phyloP scores from a whole-genome alignment of 768 basidiomycete genomes.

The Tylopilus plumbeoviolaceoides region DNA sequence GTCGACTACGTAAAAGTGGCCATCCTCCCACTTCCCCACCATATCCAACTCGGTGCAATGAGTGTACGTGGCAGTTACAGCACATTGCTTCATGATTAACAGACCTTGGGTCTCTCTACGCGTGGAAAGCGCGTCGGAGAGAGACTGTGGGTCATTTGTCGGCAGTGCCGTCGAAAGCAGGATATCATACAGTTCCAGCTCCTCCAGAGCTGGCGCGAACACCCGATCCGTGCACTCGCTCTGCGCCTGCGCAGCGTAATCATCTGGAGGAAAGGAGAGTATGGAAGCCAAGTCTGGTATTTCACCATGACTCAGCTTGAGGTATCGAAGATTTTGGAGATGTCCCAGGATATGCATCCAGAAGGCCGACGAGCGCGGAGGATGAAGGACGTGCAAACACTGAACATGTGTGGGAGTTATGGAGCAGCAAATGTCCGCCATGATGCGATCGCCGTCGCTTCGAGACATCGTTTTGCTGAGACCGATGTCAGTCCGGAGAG shows the following conservation, averaged over 20 bases:
- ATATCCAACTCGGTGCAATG: neutral
- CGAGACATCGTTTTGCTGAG: neutral
- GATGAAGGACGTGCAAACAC: neutral
- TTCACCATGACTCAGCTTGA: neutral
- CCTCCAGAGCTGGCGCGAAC: too few species aligned
- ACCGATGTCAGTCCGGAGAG: neutral
- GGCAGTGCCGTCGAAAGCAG: too few species aligned
- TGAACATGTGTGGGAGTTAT: neutral
- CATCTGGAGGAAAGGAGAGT: neutral
- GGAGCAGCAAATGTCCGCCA: neutral
- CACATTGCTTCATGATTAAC: neutral
- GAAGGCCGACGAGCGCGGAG: neutral
- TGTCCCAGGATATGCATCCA: neutral
- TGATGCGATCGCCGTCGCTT: neutral
- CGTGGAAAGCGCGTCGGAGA: neutral
- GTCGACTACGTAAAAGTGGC: neutral
- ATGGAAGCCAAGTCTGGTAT: neutral
- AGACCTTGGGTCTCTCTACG: neutral
- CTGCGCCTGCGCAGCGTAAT: too few species aligned
- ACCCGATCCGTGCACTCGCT: too few species aligned
- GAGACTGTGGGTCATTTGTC: too few species aligned
- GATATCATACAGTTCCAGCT: too few species aligned
- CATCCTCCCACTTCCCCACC: neutral
- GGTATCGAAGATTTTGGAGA: neutral
- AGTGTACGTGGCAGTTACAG: neutral